phyloP scores from a whole-genome alignment of 176 grass and related monocot genomes.

The Triticum turgidum region DNA sequence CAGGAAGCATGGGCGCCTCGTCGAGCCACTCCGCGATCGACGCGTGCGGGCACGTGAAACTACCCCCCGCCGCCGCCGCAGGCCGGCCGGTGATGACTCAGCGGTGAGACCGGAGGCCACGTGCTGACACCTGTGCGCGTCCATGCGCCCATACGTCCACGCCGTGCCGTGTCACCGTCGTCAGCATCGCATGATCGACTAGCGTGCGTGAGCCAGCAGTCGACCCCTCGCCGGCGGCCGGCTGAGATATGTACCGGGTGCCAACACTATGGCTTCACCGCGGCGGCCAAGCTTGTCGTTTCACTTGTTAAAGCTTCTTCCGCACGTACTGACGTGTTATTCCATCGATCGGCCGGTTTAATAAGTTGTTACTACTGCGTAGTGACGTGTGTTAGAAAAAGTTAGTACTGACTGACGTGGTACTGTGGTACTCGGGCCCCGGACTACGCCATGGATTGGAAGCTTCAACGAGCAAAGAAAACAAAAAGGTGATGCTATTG shows the following conservation, averaged over 20 bases:
- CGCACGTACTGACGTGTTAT: not conserved
- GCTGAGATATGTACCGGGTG: not conserved
- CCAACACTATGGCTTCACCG: not conserved
- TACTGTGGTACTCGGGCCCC: not conserved
- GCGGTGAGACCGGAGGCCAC: not conserved
- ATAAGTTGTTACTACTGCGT: not conserved
- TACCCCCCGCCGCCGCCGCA: not conserved
- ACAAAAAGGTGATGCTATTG: not conserved
- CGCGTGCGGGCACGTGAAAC: not conserved
- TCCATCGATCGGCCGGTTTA: not conserved
- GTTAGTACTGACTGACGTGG: not conserved
- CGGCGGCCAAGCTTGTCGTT: not conserved
- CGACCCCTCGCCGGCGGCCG: too few species aligned
- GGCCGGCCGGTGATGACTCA: conserved; percentile 27
- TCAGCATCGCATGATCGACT: not conserved
- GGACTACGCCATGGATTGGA: not conserved
- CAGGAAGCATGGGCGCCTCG: not conserved
- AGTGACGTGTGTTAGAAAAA: not conserved
- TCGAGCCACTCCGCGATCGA: not conserved
- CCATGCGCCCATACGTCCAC: not conserved
- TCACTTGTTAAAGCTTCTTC: not conserved
- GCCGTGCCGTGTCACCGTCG: not conserved
- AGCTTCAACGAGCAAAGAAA: not conserved
- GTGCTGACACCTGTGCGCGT: conserved; percentile 12
- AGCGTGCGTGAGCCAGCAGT: too few species aligned